Conservation (phyloP, 495 filamentous ascomycete species). For the Penicillium odoratum region DNA sequence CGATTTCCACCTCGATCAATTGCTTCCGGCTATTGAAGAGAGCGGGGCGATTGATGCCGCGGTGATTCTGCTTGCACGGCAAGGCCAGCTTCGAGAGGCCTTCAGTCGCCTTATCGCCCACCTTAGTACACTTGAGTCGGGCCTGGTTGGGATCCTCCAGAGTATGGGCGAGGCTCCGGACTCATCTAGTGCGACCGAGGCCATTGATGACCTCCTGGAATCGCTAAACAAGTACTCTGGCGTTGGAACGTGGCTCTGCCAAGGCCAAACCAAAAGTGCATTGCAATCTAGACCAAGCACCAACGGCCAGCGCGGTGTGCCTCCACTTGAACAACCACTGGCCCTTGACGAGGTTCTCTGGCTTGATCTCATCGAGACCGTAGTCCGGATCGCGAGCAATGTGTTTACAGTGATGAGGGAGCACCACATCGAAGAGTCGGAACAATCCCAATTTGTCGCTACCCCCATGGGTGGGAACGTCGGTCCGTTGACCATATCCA, state of each 20-base stretch:
- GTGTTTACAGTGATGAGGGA: constrained; percentile 43
- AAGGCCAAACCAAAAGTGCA: constrained; percentile 75
- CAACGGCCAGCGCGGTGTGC: constrained; percentile 36
- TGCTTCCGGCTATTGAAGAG: constrained; percentile 84
- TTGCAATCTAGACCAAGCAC: constrained; percentile 39
- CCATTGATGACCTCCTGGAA: constrained; percentile 61
- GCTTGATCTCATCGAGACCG: constrained; percentile 84
- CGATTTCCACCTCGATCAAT: constrained; percentile 75
- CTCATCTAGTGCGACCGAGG: constrained; percentile 51
- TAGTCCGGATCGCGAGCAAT: constrained; percentile 76
- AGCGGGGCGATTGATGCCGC: constrained; percentile 91
- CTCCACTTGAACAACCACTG: constrained; percentile 59
- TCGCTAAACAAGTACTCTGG: constrained; percentile 83
- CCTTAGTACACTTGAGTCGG: constrained; percentile 73
- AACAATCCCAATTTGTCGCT: constrained; percentile 14
- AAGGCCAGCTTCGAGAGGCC: constrained; percentile 79
- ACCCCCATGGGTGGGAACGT: constrained; percentile 17
- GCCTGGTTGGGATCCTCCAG: constrained; percentile 69
- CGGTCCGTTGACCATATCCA: constrained; percentile 55
- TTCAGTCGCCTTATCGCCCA: constrained; percentile 83
- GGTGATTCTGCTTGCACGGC: constrained; percentile 84
- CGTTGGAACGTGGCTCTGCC: constrained; percentile 94
- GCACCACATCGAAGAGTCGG: constrained; percentile 18
- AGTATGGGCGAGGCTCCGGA: constrained; percentile 56
- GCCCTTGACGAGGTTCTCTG: constrained; percentile 80